A percentile compares a stretch with the other conserved stretches of the same genome.
These are phyloP conservation scores for Quercus berberidifolia DNA, from an alignment of 306 rosid genomes.

Conservation along the genomic window DNA sequence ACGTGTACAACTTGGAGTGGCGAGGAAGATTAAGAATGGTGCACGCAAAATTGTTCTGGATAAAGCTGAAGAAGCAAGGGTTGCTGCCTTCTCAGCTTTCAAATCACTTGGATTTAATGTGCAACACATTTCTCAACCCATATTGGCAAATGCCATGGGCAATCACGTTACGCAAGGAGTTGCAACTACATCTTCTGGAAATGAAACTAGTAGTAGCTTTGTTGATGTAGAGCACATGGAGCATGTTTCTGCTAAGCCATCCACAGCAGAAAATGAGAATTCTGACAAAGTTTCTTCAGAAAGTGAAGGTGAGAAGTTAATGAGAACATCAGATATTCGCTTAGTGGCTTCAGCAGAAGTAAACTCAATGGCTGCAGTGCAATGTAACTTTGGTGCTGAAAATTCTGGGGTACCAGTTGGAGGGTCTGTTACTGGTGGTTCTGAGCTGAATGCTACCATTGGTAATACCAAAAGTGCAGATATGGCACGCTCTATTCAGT, in stretches of 20 bases:
- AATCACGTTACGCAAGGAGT: slow-evolving; percentile 50
- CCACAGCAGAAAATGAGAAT: slow-evolving; percentile 20
- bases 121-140: slow-evolving; percentile 60
- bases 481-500: slow-evolving; percentile 15
- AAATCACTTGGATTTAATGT: slow-evolving; percentile 82
- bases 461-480: slow-evolving; percentile 30
- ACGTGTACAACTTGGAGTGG: slow-evolving; percentile 71
- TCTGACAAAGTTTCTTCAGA: slow-evolving; percentile 34
- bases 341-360: slow-evolving; percentile 35
- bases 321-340: slow-evolving; percentile 29
- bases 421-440: slow-evolving; percentile 31
- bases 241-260: slow-evolving; percentile 12
- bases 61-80: slow-evolving; percentile 97
- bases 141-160: slow-evolving; percentile 32
- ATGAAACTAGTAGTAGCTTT: slow-evolving; percentile 42
- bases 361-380: slow-evolving; percentile 27
- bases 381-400: slow-evolving; percentile 29
- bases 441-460: slow-evolving; percentile 30
- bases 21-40: slow-evolving; percentile 93
- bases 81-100: slow-evolving; percentile 79
- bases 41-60: slow-evolving; percentile 92
- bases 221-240: slow-evolving; percentile 28
- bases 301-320: slow-evolving; percentile 29
- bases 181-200: slow-evolving; percentile 48
- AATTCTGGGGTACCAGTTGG: slow-evolving; percentile 32